Evolutionary conservation across 2,329 filamentous ascomycete genomes (phyloP).

Genomic region (Hymenoscyphus occultus): DNA sequence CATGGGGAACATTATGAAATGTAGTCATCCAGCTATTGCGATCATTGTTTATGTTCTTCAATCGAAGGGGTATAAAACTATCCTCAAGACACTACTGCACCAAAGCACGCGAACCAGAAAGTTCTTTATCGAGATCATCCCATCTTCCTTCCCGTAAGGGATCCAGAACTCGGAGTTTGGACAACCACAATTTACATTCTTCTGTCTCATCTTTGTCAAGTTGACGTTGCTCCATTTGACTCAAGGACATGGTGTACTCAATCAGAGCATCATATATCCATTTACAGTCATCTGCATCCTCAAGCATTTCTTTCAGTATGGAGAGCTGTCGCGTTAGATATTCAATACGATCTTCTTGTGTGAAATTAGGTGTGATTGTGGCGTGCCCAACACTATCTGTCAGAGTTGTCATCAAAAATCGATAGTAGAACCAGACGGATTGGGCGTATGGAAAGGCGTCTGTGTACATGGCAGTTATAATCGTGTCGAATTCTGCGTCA

Average conservation of each 20-base stretch:
- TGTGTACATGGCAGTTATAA: constrained; percentile 65
- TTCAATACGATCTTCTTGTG: constrained; percentile 55
- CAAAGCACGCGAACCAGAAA: not conserved
- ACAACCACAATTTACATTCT: constrained; percentile 32
- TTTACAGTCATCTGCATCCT: constrained; percentile 70
- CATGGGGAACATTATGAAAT: not conserved
- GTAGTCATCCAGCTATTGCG: not conserved
- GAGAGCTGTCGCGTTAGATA: constrained; percentile 71
- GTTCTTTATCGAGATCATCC: constrained; percentile 30
- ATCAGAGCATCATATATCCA: constrained; percentile 88
- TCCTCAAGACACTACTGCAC: not conserved
- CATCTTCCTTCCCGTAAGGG: constrained; percentile 36
- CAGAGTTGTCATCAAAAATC: constrained; percentile 74
- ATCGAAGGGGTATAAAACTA: not conserved
- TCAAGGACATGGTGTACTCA: constrained; percentile 64
- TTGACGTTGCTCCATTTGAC: constrained; percentile 47
- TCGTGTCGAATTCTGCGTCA: constrained; percentile 65
- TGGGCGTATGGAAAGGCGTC: constrained; percentile 89
- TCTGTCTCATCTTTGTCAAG: constrained; percentile 41
- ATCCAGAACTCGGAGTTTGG: constrained; percentile 35
- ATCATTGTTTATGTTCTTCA: not conserved
- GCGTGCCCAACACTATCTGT: constrained; percentile 47
- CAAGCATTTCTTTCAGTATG: constrained; percentile 64
- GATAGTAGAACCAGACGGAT: constrained; percentile 95
- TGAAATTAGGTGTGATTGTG: constrained; percentile 64